phyloP scores from a whole-genome alignment of 805 yeast genomes.

The Peterozyma toletana region DNA sequence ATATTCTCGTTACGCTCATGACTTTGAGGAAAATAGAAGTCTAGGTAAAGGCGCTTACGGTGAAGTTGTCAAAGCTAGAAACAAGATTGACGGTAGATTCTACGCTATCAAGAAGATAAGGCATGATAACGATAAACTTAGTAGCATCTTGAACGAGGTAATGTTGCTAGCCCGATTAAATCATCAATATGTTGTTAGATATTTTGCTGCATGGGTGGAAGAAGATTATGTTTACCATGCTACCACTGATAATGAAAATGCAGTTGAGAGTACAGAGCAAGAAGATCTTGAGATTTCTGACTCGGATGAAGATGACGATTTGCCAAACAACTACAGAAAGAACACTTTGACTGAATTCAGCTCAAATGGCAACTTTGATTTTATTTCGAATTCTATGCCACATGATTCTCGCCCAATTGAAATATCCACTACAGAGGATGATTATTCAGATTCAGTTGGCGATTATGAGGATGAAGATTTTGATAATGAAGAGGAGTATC shows the following conservation, averaged over 20 bases:
- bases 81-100: slow-evolving; percentile 86
- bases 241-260: slow-evolving; percentile 14
- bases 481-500: slow-evolving; percentile 3
- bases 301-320: slow-evolving; percentile 22
- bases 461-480: slow-evolving; percentile 14
- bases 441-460: slow-evolving; percentile 21
- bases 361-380: slow-evolving; percentile 41
- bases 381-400: slow-evolving; percentile 55
- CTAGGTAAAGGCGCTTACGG: slow-evolving; percentile 96
- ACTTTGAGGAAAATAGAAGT: slow-evolving; percentile 89
- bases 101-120: slow-evolving; percentile 91
- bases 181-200: slow-evolving; percentile 93
- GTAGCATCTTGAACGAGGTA: slow-evolving; percentile 83
- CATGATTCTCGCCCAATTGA: slow-evolving; percentile 46
- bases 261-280: slow-evolving; percentile 16
- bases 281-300: slow-evolving; percentile 27
- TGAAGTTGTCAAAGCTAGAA: slow-evolving; percentile 95
- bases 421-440: slow-evolving; percentile 31
- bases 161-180: slow-evolving; percentile 85
- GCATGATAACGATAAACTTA: slow-evolving; percentile 72
- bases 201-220: slow-evolving; percentile 97
- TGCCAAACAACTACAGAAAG: slow-evolving; percentile 17
- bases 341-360: slow-evolving; percentile 18
- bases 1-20: slow-evolving; percentile 77
- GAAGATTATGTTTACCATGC: slow-evolving; percentile 39